Conservation (phyloP, 2,329 filamentous ascomycete species). For the Trichoderma citrinoviride region DNA sequence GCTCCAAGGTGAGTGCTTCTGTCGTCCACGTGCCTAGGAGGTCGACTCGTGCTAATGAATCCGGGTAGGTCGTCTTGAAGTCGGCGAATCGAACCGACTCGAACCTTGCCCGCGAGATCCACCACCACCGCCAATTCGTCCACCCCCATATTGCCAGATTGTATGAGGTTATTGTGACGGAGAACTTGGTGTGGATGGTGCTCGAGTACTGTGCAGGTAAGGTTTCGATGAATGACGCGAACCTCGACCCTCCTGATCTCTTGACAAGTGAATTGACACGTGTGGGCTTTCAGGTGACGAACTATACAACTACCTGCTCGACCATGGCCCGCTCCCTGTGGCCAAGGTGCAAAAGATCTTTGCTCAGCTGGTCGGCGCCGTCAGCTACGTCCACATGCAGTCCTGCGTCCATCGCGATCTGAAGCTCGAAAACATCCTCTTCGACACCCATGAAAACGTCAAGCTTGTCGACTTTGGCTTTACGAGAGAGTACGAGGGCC, state of each 20-base stretch:
- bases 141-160: slow-evolving; percentile 95
- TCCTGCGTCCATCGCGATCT: slow-evolving; percentile 95
- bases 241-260: too few relatives aligned
- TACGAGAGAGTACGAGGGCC: slow-evolving; percentile 94
- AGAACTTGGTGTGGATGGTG: slow-evolving; percentile 91
- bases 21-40: background rate
- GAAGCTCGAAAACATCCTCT: slow-evolving; percentile 84
- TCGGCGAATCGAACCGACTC: slow-evolving; percentile 94
- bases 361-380: slow-evolving; percentile 89
- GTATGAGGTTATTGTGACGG: slow-evolving; percentile 98
- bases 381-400: slow-evolving; percentile 91
- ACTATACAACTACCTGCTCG: slow-evolving; percentile 91
- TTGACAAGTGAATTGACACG: background rate
- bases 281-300: slow-evolving; percentile 68
- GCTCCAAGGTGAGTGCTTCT: slow-evolving; percentile 69
- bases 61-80: slow-evolving; percentile 84
- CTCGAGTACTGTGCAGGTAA: slow-evolving; percentile 92
- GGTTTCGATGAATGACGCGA: background rate
- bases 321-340: slow-evolving; percentile 78
- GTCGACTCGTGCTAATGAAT: slow-evolving; percentile 23
- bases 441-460: slow-evolving; percentile 96
- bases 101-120: slow-evolving; percentile 95
- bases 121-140: slow-evolving; percentile 96
- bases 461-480: slow-evolving; percentile 98
- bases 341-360: slow-evolving; percentile 94